Percentiles rank a stretch among this genome's conserved stretches.
Conservation (phyloP, 2,329 filamentous ascomycete species). For the Microcyclospora pomicola region DNA sequence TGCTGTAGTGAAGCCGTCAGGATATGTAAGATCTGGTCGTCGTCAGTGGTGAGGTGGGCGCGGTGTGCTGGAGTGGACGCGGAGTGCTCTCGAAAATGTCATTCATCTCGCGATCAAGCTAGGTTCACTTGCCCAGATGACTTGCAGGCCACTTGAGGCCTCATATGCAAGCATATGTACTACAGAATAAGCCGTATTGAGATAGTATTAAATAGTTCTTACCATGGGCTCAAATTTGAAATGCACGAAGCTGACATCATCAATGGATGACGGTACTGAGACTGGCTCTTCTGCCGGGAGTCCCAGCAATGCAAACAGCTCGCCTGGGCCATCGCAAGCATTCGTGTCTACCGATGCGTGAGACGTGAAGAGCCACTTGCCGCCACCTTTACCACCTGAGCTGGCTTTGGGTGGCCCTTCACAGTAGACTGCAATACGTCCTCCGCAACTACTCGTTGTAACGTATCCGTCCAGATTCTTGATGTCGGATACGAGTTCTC, state of each 20-base stretch:
- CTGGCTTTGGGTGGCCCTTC: constrained; percentile 53
- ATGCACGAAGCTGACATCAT: constrained; percentile 42
- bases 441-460: constrained; percentile 87
- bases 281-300: constrained; percentile 2
- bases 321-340: not conserved
- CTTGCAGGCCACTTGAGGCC: too few species aligned
- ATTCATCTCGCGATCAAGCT: too few species aligned
- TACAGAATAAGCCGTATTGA: not conserved
- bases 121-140: too few species aligned
- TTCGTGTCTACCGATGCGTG: constrained; percentile 50
- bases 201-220: constrained; percentile 20
- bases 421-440: constrained; percentile 73
- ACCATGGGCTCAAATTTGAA: constrained; percentile 96
- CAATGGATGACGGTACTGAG: constrained; percentile 1
- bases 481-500: constrained; percentile 62
- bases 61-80: not conserved
- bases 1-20: constrained; percentile 61
- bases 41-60: constrained; percentile 1
- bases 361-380: constrained; percentile 76
- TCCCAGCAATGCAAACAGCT: constrained; percentile 6
- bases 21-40: constrained; percentile 67
- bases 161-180: too few species aligned
- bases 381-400: constrained; percentile 73
- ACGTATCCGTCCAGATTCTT: constrained; percentile 63
- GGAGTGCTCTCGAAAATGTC: not conserved